These are phyloP conservation scores for Coleophoma crateriformis DNA, from an alignment of 2,329 filamentous ascomycete species.

Conservation along the genomic window DNA sequence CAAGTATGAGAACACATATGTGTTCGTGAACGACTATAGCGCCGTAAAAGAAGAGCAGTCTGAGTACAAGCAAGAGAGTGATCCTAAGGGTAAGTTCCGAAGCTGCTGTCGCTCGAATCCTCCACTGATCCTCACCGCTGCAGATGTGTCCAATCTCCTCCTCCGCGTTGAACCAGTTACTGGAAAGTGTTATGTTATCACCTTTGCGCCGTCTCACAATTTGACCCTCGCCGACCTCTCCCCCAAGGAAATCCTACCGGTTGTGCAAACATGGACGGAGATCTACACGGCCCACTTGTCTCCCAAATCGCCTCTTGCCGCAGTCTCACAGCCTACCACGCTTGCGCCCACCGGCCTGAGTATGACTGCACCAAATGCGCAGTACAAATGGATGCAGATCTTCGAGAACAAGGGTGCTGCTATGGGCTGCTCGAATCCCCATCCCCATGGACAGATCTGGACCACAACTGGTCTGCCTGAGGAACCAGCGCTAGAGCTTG, in stretches of 20 bases:
- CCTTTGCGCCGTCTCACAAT: slow-evolving; percentile 87
- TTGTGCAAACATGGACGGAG: slow-evolving; percentile 85
- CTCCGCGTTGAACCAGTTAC: slow-evolving; percentile 82
- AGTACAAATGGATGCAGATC: slow-evolving; percentile 97
- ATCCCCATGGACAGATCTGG: slow-evolving; percentile 97
- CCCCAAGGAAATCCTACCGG: slow-evolving; percentile 68
- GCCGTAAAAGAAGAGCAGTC: slow-evolving; percentile 92
- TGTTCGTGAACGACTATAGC: slow-evolving; percentile 96
- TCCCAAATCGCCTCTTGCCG: slow-evolving; percentile 57
- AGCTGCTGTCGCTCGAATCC: too few relatives aligned
- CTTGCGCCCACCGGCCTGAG: slow-evolving; percentile 33
- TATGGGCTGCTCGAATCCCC: slow-evolving; percentile 98
- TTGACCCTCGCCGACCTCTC: slow-evolving; percentile 88
- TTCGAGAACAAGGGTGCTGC: slow-evolving; percentile 98
- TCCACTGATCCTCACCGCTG: neutral
- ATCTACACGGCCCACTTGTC: slow-evolving; percentile 82
- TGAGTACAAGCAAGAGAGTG: slow-evolving; percentile 52
- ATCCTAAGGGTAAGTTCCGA: slow-evolving; percentile 19
- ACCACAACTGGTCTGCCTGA: slow-evolving; percentile 87
- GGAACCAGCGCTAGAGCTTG: slow-evolving; percentile 76
- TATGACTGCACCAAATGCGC: slow-evolving; percentile 54
- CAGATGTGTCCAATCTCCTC: slow-evolving; percentile 69
- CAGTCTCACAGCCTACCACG: slow-evolving; percentile 35
- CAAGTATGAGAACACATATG: slow-evolving; percentile 78
- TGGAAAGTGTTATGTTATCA: slow-evolving; percentile 94